phyloP scores from a whole-genome alignment of 148 eudicot species.

The Vaccinium myrtillus region DNA sequence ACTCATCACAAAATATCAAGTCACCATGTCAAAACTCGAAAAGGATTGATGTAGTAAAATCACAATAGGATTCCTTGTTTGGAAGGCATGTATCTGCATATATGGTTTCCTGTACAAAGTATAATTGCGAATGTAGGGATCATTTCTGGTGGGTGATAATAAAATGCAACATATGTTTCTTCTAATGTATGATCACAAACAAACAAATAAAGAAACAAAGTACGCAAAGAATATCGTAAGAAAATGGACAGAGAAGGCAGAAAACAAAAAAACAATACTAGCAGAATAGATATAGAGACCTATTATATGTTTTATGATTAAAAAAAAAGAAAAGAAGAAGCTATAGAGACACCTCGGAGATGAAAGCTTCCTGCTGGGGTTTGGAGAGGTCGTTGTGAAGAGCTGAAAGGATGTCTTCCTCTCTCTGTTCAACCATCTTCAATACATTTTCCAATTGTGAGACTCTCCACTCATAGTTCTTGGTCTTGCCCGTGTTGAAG shows the following conservation, averaged over 20 bases:
- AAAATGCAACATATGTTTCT: background rate
- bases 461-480: conserved; percentile 56
- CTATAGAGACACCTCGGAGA: conserved; percentile 45
- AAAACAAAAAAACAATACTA: background rate
- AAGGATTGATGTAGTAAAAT: background rate
- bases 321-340: too few relatives aligned
- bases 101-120: background rate
- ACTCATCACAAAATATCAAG: background rate
- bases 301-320: too few relatives aligned
- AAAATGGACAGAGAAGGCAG: background rate
- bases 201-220: background rate
- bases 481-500: conserved; percentile 52
- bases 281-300: background rate
- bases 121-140: background rate
- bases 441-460: conserved; percentile 44
- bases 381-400: conserved; percentile 58
- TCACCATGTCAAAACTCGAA: background rate
- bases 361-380: conserved; percentile 49
- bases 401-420: conserved; percentile 49
- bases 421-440: conserved; percentile 46
- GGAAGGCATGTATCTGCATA: background rate
- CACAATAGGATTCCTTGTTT: background rate
- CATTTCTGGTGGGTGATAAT: background rate
- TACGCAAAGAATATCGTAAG: background rate
- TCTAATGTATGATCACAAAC: background rate